These are phyloP conservation scores for Oryza meyeriana DNA, from an alignment of 176 grass and related monocot species.

Conservation along the genomic window DNA sequence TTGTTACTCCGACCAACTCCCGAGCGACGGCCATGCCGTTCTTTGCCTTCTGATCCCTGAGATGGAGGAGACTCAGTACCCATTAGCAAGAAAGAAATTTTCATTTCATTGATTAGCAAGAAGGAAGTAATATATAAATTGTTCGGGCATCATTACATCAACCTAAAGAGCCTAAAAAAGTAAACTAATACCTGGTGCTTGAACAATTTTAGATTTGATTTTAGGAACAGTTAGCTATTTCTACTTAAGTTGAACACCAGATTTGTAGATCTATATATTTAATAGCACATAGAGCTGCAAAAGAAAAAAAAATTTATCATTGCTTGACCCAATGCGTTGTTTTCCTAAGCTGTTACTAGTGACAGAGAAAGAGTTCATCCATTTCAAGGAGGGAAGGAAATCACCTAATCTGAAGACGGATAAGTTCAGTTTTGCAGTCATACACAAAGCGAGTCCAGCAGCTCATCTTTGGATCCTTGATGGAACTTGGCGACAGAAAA, in stretches of 20 bases:
- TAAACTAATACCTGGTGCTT: not conserved
- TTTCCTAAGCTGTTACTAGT: not conserved
- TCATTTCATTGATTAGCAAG: too few relatives aligned
- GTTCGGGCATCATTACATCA: not conserved
- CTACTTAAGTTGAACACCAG: not conserved
- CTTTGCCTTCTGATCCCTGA: slow-evolving; percentile 43
- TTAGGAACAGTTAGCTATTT: not conserved
- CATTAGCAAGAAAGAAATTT: not conserved
- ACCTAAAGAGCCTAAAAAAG: not conserved
- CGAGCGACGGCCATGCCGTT: slow-evolving; percentile 15
- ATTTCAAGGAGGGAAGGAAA: not conserved
- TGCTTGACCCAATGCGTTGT: not conserved
- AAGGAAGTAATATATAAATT: not conserved
- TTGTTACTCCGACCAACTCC: slow-evolving; percentile 61
- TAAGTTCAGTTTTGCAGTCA: slow-evolving; percentile 59
- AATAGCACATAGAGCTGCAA: not conserved
- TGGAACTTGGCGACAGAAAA: slow-evolving; percentile 44
- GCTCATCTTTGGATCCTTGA: slow-evolving; percentile 39
- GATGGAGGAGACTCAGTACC: not conserved
- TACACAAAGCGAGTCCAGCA: slow-evolving; percentile 55
- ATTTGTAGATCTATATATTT: not conserved
- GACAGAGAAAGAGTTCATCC: not conserved
- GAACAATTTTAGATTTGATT: not conserved
- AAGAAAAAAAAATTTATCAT: not conserved
- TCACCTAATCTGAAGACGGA: slow-evolving; percentile 80